phyloP scores from a whole-genome alignment of 257 asterid genomes.

The Nicotiana tabacum region DNA sequence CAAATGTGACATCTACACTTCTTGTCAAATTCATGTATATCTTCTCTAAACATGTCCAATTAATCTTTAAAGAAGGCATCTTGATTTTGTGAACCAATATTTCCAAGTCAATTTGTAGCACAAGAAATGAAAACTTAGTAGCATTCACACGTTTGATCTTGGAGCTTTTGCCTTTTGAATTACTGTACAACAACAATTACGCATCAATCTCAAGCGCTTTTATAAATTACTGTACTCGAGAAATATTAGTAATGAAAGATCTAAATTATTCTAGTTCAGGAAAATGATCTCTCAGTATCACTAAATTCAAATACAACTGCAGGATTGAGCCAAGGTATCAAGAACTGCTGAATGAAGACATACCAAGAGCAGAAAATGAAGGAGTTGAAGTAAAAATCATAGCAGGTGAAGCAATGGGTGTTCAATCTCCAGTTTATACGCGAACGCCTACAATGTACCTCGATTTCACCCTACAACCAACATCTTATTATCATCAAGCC shows the following conservation, averaged over 20 bases:
- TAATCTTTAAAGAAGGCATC: not conserved
- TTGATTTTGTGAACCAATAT: not conserved
- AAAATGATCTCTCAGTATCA: not conserved
- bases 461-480: slow-evolving; percentile 61
- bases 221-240: not conserved
- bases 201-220: no score
- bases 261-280: not conserved
- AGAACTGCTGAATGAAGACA: slow-evolving; percentile 56
- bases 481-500: slow-evolving; percentile 51
- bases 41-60: not conserved
- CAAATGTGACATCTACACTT: not conserved
- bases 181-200: no score
- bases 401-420: slow-evolving; percentile 95
- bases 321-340: slow-evolving; percentile 93
- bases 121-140: not conserved
- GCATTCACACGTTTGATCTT: not conserved
- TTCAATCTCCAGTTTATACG: slow-evolving; percentile 70
- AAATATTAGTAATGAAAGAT: not conserved
- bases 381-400: slow-evolving; percentile 77
- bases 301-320: slow-evolving; percentile 6
- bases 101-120: not conserved
- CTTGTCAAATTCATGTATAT: not conserved
- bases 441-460: slow-evolving; percentile 89
- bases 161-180: not conserved
- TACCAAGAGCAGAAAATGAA: slow-evolving; percentile 55